Conservation (phyloP, 208 protist genomes). For the Trypanosoma rangeli region DNA sequence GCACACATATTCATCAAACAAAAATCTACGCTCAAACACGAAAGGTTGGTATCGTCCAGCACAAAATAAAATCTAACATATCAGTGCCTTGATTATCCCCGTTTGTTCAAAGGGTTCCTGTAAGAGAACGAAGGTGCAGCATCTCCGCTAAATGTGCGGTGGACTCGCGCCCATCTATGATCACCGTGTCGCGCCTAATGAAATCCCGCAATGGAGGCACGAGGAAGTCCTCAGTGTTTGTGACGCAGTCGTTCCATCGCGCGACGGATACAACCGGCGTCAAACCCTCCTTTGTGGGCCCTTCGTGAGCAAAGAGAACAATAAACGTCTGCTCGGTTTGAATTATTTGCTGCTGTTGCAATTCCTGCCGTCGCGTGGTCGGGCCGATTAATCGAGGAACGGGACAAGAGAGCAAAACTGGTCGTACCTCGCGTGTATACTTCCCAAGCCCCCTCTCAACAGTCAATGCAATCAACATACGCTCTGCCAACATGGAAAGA, state of each 20-base stretch:
- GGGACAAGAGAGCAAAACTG: constrained; percentile 70
- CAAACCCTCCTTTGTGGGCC: constrained; percentile 35
- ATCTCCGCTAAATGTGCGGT: constrained; percentile 72
- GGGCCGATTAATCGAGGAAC: constrained; percentile 31
- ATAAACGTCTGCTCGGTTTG: constrained; percentile 45
- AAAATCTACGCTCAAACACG: neutral
- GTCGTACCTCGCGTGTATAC: constrained; percentile 48
- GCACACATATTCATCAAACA: neutral
- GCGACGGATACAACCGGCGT: constrained; percentile 43
- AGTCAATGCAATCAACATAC: constrained; percentile 68
- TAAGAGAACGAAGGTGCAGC: constrained; percentile 72
- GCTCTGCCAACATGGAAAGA: constrained; percentile 52
- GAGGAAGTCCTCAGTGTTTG: constrained; percentile 67
- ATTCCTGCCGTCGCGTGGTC: neutral
- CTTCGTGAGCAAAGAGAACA: constrained; percentile 64
- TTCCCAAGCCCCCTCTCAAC: constrained; percentile 64
- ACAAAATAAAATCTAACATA: neutral
- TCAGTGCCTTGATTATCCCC: constrained; percentile 4
- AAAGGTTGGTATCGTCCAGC: neutral
- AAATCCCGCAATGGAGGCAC: constrained; percentile 41
- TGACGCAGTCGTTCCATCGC: constrained; percentile 63
- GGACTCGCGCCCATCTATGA: constrained; percentile 60
- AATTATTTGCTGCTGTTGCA: constrained; percentile 11
- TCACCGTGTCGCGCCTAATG: constrained; percentile 41
- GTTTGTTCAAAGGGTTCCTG: constrained; percentile 7